Percentiles rank a stretch among this genome's conserved stretches.
These are phyloP conservation scores for Blastocystis sp. DNA, from an alignment of 352 stramenopile species.

Conservation along the genomic window DNA sequence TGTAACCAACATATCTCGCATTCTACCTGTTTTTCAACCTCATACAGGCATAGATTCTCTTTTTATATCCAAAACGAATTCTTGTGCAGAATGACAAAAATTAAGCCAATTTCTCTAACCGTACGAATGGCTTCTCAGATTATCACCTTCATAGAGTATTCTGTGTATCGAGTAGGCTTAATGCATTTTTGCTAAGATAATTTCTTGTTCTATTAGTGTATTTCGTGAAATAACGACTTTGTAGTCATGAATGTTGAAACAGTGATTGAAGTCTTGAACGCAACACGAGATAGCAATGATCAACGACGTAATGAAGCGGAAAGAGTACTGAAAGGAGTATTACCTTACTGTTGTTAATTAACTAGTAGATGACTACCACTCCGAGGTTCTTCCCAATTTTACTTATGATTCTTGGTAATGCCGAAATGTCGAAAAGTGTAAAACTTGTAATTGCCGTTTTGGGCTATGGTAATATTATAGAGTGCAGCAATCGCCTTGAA, in stretches of 20 bases:
- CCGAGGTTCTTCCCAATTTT: slow-evolving; percentile 48
- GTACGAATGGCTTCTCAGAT: neutral
- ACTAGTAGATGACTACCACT: slow-evolving; percentile 13
- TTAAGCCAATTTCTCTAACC: neutral
- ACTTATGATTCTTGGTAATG: slow-evolving; percentile 30
- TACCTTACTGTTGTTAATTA: neutral
- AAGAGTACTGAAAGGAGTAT: slow-evolving; percentile 12
- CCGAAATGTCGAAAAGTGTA: neutral
- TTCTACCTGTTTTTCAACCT: too few relatives aligned
- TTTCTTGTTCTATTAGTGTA: neutral
- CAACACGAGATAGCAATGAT: slow-evolving; percentile 47
- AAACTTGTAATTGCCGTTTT: neutral
- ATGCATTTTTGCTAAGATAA: too few relatives aligned
- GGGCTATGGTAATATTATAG: neutral
- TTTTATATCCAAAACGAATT: too few relatives aligned
- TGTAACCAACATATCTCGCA: too few relatives aligned
- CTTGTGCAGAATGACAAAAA: neutral
- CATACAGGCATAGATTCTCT: too few relatives aligned
- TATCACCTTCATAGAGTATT: neutral
- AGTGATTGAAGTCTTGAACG: slow-evolving; percentile 30
- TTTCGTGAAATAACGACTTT: neutral
- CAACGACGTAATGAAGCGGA: slow-evolving; percentile 10
- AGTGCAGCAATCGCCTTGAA: slow-evolving; percentile 56
- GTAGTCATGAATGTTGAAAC: slow-evolving; percentile 58
- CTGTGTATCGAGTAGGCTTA: neutral